Evolutionary conservation across 108 stramenopile genomes (phyloP).

Genomic region (Nitzschia sp.): DNA sequence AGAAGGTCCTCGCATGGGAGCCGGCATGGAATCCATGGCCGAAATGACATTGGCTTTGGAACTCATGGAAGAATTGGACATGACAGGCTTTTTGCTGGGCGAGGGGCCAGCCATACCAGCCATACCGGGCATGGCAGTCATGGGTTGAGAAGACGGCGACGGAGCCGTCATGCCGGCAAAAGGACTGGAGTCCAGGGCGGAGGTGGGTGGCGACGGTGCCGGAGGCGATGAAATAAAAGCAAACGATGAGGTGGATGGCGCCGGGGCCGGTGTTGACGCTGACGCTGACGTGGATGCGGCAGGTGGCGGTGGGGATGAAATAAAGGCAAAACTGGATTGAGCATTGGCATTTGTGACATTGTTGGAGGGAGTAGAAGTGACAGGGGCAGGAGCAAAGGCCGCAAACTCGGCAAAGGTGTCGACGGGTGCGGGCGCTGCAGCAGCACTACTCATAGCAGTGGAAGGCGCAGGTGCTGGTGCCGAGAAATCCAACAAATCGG

Average conservation of each 20-base stretch:
- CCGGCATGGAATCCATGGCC: constrained; percentile 31
- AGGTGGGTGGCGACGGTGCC: constrained; percentile 22
- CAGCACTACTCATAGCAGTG: not conserved
- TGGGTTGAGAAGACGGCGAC: not conserved
- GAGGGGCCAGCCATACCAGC: constrained; percentile 12
- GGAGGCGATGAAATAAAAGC: constrained; percentile 21
- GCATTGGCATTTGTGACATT: too few species aligned
- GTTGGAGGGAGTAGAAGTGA: not conserved
- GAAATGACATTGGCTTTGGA: constrained; percentile 19
- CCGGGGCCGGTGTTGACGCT: not conserved
- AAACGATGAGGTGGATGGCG: not conserved
- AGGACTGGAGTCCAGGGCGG: constrained; percentile 9
- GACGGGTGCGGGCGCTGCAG: constrained; percentile 3
- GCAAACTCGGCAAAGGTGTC: constrained; percentile 7
- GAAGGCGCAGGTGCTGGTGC: constrained; percentile 11
- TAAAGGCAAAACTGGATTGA: constrained; percentile 26
- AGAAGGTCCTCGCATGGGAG: not conserved
- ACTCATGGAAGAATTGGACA: constrained; percentile 22
- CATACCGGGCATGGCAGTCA: too few species aligned
- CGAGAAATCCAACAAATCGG: constrained; percentile 64
- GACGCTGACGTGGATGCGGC: constrained; percentile 16
- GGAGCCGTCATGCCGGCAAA: constrained; percentile 16
- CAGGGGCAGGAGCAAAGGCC: constrained; percentile 6
- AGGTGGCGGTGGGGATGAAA: constrained; percentile 9
- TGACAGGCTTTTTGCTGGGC: constrained; percentile 41